phyloP scores from a whole-genome alignment of 306 rosid genomes.

The Castanea sativa region DNA sequence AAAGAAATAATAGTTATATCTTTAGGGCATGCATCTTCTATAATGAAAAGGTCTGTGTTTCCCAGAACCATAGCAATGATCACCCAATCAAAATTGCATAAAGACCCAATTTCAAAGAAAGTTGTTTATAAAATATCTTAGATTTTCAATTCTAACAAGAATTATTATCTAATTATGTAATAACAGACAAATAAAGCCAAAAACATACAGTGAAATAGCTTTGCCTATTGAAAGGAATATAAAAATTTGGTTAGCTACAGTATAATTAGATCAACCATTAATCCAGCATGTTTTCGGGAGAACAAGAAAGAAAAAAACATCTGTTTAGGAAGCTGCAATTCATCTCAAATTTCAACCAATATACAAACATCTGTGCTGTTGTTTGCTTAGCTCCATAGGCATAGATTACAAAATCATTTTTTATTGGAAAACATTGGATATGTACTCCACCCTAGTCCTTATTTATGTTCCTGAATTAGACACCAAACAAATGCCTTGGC shows the following conservation, averaged over 20 bases:
- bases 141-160: not conserved
- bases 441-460: not conserved
- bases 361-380: not conserved
- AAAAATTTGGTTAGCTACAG: not conserved
- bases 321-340: not conserved
- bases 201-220: not conserved
- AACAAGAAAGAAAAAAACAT: not conserved
- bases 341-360: not conserved
- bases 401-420: not conserved
- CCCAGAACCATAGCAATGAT: not conserved
- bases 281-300: not conserved
- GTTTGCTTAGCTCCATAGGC: not conserved
- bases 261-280: not conserved
- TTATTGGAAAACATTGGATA: not conserved
- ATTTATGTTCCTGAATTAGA: not conserved
- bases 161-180: too few relatives aligned
- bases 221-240: not conserved
- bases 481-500: not conserved
- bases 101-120: not conserved
- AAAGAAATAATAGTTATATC: too few relatives aligned
- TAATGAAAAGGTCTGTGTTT: not conserved
- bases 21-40: not conserved
- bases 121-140: not conserved
- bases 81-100: not conserved
- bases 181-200: not conserved